phyloP scores from a whole-genome alignment of 2,329 filamentous ascomycete species.

The Fusarium globosum region DNA sequence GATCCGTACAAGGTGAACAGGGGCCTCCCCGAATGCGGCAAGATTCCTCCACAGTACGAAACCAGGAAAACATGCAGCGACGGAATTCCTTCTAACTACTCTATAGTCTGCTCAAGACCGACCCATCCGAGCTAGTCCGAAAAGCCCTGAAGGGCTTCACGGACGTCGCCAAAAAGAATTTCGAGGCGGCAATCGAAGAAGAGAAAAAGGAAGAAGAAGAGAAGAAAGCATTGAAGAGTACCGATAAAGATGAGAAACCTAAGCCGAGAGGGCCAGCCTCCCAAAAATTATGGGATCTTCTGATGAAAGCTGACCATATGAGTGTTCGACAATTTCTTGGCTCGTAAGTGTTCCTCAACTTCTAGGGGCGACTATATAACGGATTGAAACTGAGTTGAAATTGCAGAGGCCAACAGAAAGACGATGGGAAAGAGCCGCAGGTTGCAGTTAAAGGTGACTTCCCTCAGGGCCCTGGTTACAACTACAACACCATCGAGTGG shows the following conservation, averaged over 20 bases:
- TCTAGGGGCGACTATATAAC: too few species aligned
- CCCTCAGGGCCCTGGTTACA: accelerated
- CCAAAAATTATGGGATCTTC: neutral
- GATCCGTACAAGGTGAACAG: neutral
- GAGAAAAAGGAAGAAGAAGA: neutral
- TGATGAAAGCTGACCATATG: neutral
- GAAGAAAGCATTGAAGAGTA: neutral
- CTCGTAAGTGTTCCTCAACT: neutral
- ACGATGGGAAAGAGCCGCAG: accelerated
- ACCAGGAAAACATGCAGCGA: too few species aligned
- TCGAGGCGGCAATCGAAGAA: neutral
- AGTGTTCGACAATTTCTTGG: neutral
- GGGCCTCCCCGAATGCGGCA: neutral
- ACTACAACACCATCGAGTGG: neutral
- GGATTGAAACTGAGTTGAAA: too few species aligned
- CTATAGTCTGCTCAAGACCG: neutral
- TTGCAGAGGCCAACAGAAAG: accelerated
- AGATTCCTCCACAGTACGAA: neutral
- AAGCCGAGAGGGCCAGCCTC: neutral
- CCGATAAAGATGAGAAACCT: accelerated
- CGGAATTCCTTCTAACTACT: too few species aligned
- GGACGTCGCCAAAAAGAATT: accelerated
- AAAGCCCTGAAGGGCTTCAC: accelerated
- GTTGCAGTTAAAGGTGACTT: accelerated
- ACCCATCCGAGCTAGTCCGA: neutral